A percentile compares a stretch with the other conserved stretches of the same genome.
These are phyloP conservation scores for Didymella arachidicola DNA, from an alignment of 2,329 filamentous ascomycete species.

Conservation along the genomic window DNA sequence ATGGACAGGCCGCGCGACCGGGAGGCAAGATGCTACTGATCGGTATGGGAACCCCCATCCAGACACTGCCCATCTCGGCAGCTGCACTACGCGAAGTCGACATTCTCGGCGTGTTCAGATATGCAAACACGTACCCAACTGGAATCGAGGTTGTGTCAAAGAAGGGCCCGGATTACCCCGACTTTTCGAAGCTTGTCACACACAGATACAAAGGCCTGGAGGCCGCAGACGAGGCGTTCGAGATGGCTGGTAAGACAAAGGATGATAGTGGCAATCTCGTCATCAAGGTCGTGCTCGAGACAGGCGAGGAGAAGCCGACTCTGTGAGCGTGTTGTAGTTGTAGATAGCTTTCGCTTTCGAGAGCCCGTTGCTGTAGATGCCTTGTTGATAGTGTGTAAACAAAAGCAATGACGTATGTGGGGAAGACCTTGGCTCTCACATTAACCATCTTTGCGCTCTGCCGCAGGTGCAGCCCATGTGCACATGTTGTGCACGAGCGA, in stretches of 20 bases:
- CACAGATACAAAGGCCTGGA: conserved; percentile 73
- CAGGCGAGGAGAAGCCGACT: conserved; percentile 38
- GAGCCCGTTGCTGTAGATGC: background rate
- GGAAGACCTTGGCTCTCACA: background rate
- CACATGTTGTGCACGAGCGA: background rate
- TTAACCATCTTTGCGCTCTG: background rate
- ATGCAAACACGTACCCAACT: conserved; percentile 76
- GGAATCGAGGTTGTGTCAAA: conserved; percentile 68
- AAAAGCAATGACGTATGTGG: conserved; percentile 19
- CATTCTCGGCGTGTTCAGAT: conserved; percentile 79
- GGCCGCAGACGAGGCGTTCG: conserved; percentile 69
- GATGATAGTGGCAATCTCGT: conserved; percentile 74
- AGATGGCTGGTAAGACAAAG: conserved; percentile 72
- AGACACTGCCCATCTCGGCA: conserved; percentile 75
- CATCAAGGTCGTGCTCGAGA: conserved; percentile 71
- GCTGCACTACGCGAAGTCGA: conserved; percentile 79
- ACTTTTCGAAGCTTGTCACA: conserved; percentile 75
- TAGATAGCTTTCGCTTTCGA: background rate
- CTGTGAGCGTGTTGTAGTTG: conserved; percentile 20
- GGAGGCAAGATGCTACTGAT: conserved; percentile 79
- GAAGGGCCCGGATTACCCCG: conserved; percentile 62
- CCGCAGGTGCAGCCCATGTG: background rate
- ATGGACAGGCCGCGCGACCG: conserved; percentile 62
- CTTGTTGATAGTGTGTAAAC: conserved; percentile 8
- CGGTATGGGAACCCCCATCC: conserved; percentile 79